These are phyloP conservation scores for Mangifera indica DNA, from an alignment of 345 rosid genomes.

Conservation along the genomic window DNA sequence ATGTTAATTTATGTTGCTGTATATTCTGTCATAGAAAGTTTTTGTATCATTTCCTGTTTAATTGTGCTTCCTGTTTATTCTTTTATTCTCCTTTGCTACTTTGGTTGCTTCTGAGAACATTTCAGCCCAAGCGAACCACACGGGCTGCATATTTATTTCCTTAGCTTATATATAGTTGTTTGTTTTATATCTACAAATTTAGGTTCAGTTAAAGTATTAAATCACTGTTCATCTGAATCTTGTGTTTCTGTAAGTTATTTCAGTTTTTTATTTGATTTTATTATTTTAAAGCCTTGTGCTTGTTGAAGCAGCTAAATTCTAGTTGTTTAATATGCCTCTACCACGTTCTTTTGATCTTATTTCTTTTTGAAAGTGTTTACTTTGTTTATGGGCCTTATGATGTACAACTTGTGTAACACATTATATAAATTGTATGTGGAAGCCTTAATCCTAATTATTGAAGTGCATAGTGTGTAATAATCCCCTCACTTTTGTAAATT, in stretches of 20 bases:
- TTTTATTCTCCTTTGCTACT: constrained; percentile 6
- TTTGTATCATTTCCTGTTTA: neutral
- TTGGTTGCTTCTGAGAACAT: neutral
- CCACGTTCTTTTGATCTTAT: neutral
- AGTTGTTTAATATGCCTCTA: neutral
- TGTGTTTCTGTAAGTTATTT: neutral
- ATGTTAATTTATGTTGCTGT: neutral
- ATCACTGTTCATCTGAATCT: neutral
- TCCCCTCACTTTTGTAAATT: neutral
- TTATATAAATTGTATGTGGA: neutral
- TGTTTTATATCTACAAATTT: neutral
- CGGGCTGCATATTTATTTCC: neutral
- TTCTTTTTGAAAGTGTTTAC: neutral
- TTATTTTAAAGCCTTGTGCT: neutral
- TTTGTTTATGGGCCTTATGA: neutral
- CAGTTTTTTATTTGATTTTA: neutral
- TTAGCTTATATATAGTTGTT: neutral
- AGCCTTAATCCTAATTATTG: neutral
- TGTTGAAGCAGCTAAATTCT: neutral
- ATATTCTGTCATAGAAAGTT: neutral
- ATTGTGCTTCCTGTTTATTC: constrained; percentile 5
- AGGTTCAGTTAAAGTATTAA: neutral
- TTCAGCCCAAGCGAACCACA: neutral
- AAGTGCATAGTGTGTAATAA: neutral
- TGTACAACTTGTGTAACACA: neutral